These are phyloP conservation scores for Naumovozyma castellii DNA, from an alignment of 805 yeast genomes.

Conservation along the genomic window DNA sequence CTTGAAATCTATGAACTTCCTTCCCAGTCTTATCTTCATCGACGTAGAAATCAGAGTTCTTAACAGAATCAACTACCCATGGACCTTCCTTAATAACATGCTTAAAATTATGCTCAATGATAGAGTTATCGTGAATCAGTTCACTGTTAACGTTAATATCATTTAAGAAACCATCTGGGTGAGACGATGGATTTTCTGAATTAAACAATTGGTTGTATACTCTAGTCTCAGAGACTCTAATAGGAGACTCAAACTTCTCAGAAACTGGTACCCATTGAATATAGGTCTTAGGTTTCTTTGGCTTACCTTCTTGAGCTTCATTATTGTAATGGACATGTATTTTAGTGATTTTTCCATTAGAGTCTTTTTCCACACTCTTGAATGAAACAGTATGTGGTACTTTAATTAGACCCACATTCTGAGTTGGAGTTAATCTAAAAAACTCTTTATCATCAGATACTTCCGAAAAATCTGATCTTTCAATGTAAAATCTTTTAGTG, in stretches of 20 bases:
- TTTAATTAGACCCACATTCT: conserved; percentile 87
- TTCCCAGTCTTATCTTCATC: conserved; percentile 53
- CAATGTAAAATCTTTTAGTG: conserved; percentile 72
- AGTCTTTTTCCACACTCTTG: conserved; percentile 49
- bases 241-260: conserved; percentile 50
- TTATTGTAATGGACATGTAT: conserved; percentile 76
- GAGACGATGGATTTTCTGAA: conserved; percentile 81
- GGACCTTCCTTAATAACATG: conserved; percentile 67
- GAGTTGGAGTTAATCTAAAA: conserved; percentile 88
- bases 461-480: conserved; percentile 77
- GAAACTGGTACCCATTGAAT: conserved; percentile 93
- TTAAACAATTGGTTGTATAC: conserved; percentile 80
- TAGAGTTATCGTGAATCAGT: conserved; percentile 49
- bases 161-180: conserved; percentile 79
- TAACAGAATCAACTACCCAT: conserved; percentile 52
- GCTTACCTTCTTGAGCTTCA: conserved; percentile 36
- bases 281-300: conserved; percentile 83
- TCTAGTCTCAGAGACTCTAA: conserved; percentile 65
- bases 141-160: conserved; percentile 80
- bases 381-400: conserved; percentile 79
- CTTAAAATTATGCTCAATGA: conserved; percentile 69
- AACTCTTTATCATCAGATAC: conserved; percentile 52
- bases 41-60: conserved; percentile 55
- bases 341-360: conserved; percentile 52
- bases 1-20: conserved; percentile 95